Base-by-base conservation (phyloP, 257 asterid species). In the Ilex aquifolium region DNA sequence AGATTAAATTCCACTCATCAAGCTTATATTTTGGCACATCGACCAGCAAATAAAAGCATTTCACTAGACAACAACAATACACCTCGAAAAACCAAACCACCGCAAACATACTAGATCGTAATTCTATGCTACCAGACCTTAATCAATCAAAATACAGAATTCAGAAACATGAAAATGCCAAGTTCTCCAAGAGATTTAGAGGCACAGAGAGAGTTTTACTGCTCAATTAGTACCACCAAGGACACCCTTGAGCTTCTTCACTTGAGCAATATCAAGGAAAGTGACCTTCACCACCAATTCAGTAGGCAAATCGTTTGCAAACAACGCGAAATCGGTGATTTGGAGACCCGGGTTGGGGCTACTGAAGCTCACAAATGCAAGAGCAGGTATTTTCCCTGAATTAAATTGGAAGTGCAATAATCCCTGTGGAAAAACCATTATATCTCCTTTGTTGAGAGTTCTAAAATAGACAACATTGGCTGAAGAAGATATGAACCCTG, bases 161-260 rank as follows among this genome's bases (percentile, higher is more conserved):
- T 8, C 5, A 36, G 42, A 36, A 36, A 8, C 42, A 36, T 4
- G 5, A 36, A 36, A 36, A 36, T 36, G 42, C 42, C 42, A 8
- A 8, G 42, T 21, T 21, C 27, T 21, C 27, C 27, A 21, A 21
- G 27, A 21, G 27, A 21, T 21, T 21, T 21, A 21, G 1, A 21
- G 27, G 27, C 27, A 21, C 27, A 21, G 27, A 13, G 50, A 8
- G 50, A 13, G 27, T 21, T 21, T 4, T 4, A 36, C 42, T 4
- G 5, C 54, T 62, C 61, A 90, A 48, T 80, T 83, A 46, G 52
- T 46, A 0, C 52, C 52, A 46, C 52, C 52, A 46, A 46, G 52
- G 10, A 46, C 52, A 46, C 52, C 52, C n/a, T 46, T 46, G 52
- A 46, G 52, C 52, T 46, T 46, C 13, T 46, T 46, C n/a, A 46